phyloP scores from a whole-genome alignment of 1,284 basidiomycete species.

The Butyriboletus appendiculatus region DNA sequence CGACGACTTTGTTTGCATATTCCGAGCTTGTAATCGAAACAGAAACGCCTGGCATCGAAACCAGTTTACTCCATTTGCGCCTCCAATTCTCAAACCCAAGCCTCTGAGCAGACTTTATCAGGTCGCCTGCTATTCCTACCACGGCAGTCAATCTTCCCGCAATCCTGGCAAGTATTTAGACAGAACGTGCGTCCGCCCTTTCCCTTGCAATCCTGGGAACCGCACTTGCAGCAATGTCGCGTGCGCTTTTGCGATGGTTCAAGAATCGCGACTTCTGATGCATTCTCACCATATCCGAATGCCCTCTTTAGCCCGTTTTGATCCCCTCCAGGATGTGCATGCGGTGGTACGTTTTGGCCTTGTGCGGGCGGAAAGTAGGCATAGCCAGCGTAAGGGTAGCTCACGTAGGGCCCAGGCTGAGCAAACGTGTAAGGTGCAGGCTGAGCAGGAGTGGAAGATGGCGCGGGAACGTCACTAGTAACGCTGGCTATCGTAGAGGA shows the following conservation, averaged over 20 bases:
- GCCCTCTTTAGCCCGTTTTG: conserved; percentile 32
- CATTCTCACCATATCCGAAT: conserved; percentile 31
- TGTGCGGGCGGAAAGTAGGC: conserved; percentile 29
- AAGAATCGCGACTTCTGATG: conserved; percentile 33
- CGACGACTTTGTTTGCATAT: conserved; percentile 14
- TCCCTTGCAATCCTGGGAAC: conserved; percentile 73
- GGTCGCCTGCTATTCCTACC: conserved; percentile 73
- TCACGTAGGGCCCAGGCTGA: conserved; percentile 33
- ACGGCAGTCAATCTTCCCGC: conserved; percentile 68
- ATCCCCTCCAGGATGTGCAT: conserved; percentile 27
- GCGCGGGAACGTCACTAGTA: conserved; percentile 17
- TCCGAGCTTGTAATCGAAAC: not conserved
- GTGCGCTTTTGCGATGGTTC: conserved; percentile 47
- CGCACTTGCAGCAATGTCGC: conserved; percentile 68
- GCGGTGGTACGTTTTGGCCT: conserved; percentile 24
- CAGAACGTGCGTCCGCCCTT: conserved; percentile 73
- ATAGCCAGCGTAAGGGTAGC: conserved; percentile 33
- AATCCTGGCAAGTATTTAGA: conserved; percentile 70
- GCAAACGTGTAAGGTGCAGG: conserved; percentile 32
- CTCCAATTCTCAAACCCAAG: conserved; percentile 42
- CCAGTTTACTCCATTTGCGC: not conserved
- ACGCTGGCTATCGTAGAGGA: conserved; percentile 23
- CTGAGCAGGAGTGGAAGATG: conserved; percentile 24
- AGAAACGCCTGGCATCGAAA: not conserved
- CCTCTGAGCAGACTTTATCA: conserved; percentile 67